phyloP scores from a whole-genome alignment of 805 yeast genomes.

The Ogataea nonfermentans region DNA sequence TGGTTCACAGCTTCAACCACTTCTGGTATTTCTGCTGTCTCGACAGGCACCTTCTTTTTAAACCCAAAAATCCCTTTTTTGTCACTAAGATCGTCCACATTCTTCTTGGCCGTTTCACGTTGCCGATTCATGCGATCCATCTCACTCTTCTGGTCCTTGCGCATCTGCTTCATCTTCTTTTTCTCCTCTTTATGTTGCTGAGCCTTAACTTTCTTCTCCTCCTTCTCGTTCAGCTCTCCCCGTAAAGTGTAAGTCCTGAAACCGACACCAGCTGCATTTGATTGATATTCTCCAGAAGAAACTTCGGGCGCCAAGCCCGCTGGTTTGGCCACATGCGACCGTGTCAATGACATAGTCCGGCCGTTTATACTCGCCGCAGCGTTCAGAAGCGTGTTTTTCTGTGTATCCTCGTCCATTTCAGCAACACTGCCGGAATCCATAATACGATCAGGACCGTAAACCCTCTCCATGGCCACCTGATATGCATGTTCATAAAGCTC shows the following conservation, averaged over 20 bases:
- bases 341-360: conserved; percentile 6
- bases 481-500: conserved; percentile 57
- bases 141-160: conserved; percentile 26
- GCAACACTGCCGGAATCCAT: conserved; percentile 8
- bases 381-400: conserved; percentile 28
- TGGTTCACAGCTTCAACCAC: conserved; percentile 1
- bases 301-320: not conserved
- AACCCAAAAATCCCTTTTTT: conserved; percentile 14
- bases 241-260: conserved; percentile 33
- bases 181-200: conserved; percentile 22
- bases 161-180: conserved; percentile 21
- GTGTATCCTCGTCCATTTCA: conserved; percentile 27
- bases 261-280: conserved; percentile 31
- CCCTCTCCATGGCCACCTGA: conserved; percentile 54
- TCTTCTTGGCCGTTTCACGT: conserved; percentile 22
- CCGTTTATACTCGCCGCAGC: conserved; percentile 9
- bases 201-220: conserved; percentile 17
- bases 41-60: conserved; percentile 1
- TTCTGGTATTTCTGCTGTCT: not conserved
- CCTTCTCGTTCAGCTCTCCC: conserved; percentile 18
- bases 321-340: conserved; percentile 9
- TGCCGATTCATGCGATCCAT: conserved; percentile 25
- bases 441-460: conserved; percentile 41
- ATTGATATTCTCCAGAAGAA: conserved; percentile 18
- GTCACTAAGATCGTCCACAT: conserved; percentile 17